phyloP scores from a whole-genome alignment of 1,139 yeast genomes.

The Candida gigantensis region DNA sequence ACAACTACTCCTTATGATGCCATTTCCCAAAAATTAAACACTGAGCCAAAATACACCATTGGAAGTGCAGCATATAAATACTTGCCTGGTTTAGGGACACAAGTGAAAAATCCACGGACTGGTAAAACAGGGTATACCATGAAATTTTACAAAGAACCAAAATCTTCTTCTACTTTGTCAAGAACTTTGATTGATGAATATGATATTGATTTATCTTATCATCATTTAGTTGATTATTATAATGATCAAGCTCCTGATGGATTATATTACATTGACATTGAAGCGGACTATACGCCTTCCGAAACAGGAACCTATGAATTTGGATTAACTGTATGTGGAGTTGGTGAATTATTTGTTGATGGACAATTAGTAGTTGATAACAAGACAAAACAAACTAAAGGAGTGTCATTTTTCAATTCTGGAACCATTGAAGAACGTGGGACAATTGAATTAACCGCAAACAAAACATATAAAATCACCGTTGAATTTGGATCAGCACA shows the following conservation, averaged over 20 bases:
- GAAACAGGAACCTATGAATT: conserved; percentile 50
- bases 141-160: conserved; percentile 35
- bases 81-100: conserved; percentile 30
- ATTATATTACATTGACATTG: conserved; percentile 44
- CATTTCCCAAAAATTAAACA: conserved; percentile 22
- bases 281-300: conserved; percentile 45
- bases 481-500: conserved; percentile 55
- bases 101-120: conserved; percentile 23
- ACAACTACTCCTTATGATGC: conserved; percentile 33
- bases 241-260: conserved; percentile 21
- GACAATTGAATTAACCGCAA: conserved; percentile 37
- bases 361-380: conserved; percentile 57
- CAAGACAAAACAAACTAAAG: conserved; percentile 50
- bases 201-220: conserved; percentile 30
- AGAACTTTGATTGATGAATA: conserved; percentile 38
- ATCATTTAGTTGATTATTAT: conserved; percentile 51
- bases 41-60: conserved; percentile 20
- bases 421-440: conserved; percentile 53
- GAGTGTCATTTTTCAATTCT: conserved; percentile 44
- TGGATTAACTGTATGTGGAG: conserved; percentile 53
- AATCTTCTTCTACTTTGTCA: conserved; percentile 14
- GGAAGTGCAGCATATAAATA: conserved; percentile 26
- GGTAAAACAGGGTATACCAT: conserved; percentile 45
- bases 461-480: conserved; percentile 41
- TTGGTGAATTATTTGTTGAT: conserved; percentile 52